A percentile compares a stretch with the other conserved stretches of the same genome.
Conservation (phyloP, 176 grass and related monocot genomes). For the Eleusine coracana region DNA sequence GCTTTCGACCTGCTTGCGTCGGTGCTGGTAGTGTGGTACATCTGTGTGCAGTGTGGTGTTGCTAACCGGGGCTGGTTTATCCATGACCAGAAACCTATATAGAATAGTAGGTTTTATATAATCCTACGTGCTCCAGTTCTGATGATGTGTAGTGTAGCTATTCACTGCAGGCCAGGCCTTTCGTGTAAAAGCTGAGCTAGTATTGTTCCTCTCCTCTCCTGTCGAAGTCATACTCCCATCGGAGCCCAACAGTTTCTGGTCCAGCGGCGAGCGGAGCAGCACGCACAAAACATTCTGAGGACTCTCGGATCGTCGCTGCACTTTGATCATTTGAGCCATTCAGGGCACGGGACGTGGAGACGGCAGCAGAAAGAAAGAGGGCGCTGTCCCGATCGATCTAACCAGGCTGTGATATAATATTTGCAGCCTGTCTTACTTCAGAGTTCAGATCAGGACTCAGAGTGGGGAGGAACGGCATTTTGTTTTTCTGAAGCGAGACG, state of each 20-base stretch:
- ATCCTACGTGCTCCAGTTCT: constrained; percentile 13
- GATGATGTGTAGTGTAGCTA: not conserved
- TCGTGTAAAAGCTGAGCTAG: not conserved
- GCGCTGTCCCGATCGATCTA: not conserved
- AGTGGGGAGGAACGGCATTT: not conserved
- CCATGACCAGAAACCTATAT: not conserved
- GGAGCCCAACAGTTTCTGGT: not conserved
- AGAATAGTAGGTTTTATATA: no score
- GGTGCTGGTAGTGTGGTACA: no score
- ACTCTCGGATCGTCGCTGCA: not conserved
- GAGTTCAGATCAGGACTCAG: not conserved
- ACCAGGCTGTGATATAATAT: not conserved
- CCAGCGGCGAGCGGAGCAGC: not conserved
- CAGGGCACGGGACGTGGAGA: not conserved
- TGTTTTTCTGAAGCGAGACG: not conserved
- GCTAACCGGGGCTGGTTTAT: not conserved
- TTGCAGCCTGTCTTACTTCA: constrained; percentile 6
- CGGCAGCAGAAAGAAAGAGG: not conserved
- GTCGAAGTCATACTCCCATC: not conserved
- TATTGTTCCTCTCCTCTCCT: not conserved
- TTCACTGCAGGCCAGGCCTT: not conserved
- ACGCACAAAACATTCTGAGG: constrained; percentile 4
- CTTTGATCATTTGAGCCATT: not conserved
- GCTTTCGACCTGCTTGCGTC: not conserved
- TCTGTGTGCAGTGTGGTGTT: no score